phyloP scores from a whole-genome alignment of 2,329 filamentous ascomycete genomes.

The Cordyceps sp. region DNA sequence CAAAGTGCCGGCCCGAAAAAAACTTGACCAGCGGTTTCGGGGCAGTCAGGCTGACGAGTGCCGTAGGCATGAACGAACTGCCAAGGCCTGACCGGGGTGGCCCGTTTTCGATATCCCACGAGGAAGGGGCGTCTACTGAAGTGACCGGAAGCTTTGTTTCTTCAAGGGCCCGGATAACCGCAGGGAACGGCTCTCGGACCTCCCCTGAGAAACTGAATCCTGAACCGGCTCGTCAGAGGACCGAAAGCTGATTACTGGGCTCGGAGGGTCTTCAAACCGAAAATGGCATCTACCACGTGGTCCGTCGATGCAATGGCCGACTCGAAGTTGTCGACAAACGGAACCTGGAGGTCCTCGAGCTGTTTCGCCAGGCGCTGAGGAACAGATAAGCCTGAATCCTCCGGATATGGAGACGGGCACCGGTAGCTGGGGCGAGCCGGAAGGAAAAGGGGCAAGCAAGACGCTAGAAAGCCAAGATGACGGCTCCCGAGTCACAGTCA shows the following conservation, averaged over 20 bases:
- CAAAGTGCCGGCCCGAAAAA: constrained; percentile 78
- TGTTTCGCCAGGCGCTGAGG: constrained; percentile 65
- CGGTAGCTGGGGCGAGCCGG: no score
- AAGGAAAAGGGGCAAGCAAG: no score
- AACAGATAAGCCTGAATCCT: constrained; percentile 3
- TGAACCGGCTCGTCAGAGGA: constrained; percentile 12
- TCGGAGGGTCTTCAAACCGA: no score
- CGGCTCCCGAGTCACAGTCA: no score
- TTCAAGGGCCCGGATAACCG: constrained; percentile 63
- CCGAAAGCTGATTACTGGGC: no score
- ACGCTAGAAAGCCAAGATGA: no score
- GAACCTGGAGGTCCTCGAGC: constrained; percentile 65
- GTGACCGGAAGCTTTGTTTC: constrained; percentile 61
- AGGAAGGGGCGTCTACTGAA: constrained; percentile 82
- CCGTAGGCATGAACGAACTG: constrained; percentile 62
- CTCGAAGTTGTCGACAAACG: constrained; percentile 69
- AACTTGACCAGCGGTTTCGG: constrained; percentile 78
- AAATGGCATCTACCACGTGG: constrained; percentile 83
- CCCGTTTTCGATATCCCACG: constrained; percentile 82
- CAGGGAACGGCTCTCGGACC: constrained; percentile 80
- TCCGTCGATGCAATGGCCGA: constrained; percentile 50
- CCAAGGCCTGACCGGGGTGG: constrained; percentile 65
- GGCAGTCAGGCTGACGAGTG: constrained; percentile 77
- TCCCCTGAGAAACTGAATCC: constrained; percentile 87
- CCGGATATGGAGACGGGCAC: no score